Conservation (phyloP, 768 basidiomycete genomes). For the Lactifluus subvellereus region DNA sequence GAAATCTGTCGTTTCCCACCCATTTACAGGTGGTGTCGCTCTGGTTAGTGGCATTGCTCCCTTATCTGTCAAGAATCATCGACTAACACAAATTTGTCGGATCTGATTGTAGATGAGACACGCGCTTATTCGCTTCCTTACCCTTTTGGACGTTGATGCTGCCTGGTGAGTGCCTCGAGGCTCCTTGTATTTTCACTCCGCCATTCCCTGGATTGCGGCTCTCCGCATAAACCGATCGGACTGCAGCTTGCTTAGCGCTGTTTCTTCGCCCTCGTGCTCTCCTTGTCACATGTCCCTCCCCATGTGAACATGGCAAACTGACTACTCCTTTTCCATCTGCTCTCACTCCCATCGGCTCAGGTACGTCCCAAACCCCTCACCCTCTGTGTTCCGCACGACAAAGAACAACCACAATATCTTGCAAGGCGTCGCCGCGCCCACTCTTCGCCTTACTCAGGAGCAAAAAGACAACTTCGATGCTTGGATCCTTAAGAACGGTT, state of each 20-base stretch:
- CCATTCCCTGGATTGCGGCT: slow-evolving; percentile 14
- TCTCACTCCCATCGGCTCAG: slow-evolving; percentile 32
- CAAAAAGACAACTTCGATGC: slow-evolving; percentile 76
- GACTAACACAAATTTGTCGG: slow-evolving; percentile 6
- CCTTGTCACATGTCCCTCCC: neutral
- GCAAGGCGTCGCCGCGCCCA: slow-evolving; percentile 83
- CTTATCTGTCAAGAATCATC: slow-evolving; percentile 10
- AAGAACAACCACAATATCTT: slow-evolving; percentile 95
- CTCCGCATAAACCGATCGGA: neutral
- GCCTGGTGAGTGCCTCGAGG: slow-evolving; percentile 58
- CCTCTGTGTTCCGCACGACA: slow-evolving; percentile 86
- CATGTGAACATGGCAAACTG: neutral
- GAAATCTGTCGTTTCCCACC: slow-evolving; percentile 21
- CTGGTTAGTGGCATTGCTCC: slow-evolving; percentile 50
- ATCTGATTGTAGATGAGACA: slow-evolving; percentile 70
- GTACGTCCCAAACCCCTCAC: slow-evolving; percentile 87
- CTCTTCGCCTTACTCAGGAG: slow-evolving; percentile 69
- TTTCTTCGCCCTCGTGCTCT: neutral
- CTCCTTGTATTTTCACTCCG: slow-evolving; percentile 10
- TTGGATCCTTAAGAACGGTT: slow-evolving; percentile 87
- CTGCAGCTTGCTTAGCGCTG: neutral
- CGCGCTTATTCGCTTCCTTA: slow-evolving; percentile 82
- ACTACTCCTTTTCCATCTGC: slow-evolving; percentile 16
- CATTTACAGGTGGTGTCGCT: slow-evolving; percentile 75
- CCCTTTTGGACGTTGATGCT: slow-evolving; percentile 70